Evolutionary conservation across 129 eudicot species (phyloP).

Genomic region (Lonicera japonica): DNA sequence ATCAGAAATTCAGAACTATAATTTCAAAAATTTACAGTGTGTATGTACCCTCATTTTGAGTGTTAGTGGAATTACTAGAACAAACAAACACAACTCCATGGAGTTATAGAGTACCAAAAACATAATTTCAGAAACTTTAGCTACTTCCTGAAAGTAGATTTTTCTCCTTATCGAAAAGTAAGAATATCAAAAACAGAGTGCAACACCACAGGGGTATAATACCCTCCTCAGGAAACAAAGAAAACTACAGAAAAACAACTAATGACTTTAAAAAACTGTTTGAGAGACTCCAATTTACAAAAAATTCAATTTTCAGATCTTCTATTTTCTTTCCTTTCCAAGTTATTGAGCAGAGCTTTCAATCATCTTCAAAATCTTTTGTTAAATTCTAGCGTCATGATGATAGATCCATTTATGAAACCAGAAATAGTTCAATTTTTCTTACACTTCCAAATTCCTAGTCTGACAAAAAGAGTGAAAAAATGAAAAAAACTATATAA

Average conservation of each 20-base stretch:
- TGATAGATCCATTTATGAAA: no score
- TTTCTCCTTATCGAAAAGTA: not conserved
- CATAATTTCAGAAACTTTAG: not conserved
- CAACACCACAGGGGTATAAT: not conserved
- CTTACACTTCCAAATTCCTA: not conserved
- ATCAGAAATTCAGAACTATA: not conserved
- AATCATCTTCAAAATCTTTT: no score
- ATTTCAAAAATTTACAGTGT: not conserved
- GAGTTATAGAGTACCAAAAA: not conserved
- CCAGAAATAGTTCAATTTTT: no score
- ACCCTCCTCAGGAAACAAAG: not conserved
- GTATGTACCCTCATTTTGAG: not conserved
- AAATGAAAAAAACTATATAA: no score
- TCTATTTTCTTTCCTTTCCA: no score
- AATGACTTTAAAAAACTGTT: no score
- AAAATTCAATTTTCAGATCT: no score
- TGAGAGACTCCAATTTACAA: no score
- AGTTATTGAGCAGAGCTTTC: no score
- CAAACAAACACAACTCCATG: not conserved
- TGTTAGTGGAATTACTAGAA: not conserved
- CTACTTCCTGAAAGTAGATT: not conserved
- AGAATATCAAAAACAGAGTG: not conserved
- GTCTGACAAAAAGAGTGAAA: not conserved
- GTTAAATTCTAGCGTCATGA: no score
- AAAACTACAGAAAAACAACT: no score